Evolutionary conservation across 345 rosid species (phyloP), one percentile per base, ranked within the genome.

Genomic region (Durio zibethinus): DNA sequence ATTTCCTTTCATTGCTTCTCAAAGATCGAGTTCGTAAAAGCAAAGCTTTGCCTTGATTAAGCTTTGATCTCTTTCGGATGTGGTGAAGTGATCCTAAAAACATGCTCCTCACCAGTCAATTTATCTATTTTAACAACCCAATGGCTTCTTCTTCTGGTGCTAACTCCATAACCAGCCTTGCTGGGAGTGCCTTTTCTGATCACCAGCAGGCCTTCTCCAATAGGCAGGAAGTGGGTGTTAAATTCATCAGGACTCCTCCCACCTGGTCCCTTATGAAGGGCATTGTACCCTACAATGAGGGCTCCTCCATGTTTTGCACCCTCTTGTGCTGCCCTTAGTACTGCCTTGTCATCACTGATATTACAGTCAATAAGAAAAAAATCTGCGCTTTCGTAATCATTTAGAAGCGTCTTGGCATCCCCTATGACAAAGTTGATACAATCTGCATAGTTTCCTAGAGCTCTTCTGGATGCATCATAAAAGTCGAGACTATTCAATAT

Each of bases 51-150:
- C 25, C 47, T 43, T n/a, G n/a, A n/a, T 75, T 50, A 79, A 71
- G 75, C 79, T 53, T 59, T 61, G 33, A 80, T 82, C 53, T 73
- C 63, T 35, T 15, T 48, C 21, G 18, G 31, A 7, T 25, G 63
- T 4, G 84, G 74, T 4, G 76, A 67, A 61, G 80, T 80, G 76
- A 88, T 62, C 75, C 90, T 81, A 33, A 82, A 88, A 23, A 86
- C 86, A 81, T 89, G 89, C 70, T 87, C 90, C n/a, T 89, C 91
- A 14, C 93, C 90, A 0, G 91, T 86, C 48, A 80, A 45, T 9
- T 79, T 79, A 42, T 88, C 89, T 20, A 89, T 77, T 40, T 76
- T 81, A 36, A 81, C 82, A 21, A 89, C 83, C 93, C 93, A 89
- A 16, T 78, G 84, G 63, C 87, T 84, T 75, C 77, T 84, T 74